These are phyloP conservation scores for Kokia cookei DNA, from an alignment of 441 rosid species.

Conservation along the genomic window DNA sequence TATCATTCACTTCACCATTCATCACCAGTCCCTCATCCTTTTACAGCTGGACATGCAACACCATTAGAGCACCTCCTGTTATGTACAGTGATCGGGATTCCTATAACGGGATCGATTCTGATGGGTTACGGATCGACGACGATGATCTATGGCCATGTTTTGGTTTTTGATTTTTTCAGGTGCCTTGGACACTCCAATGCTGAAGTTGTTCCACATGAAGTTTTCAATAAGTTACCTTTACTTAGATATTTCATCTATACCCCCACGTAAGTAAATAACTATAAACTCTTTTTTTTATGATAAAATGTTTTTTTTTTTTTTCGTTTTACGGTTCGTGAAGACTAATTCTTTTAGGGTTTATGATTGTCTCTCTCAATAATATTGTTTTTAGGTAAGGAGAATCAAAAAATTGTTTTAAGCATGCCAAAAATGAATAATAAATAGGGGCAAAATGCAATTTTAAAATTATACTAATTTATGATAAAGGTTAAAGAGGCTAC, in stretches of 20 bases:
- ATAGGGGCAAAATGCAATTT: too few relatives aligned
- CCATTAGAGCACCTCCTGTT: conserved; percentile 63
- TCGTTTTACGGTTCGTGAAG: too few relatives aligned
- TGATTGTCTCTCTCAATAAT: too few relatives aligned
- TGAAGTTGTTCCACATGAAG: conserved; percentile 57
- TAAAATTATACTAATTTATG: too few relatives aligned
- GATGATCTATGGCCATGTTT: conserved; percentile 46
- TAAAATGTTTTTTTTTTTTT: neutral
- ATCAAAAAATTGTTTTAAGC: too few relatives aligned
- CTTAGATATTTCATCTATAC: conserved; percentile 68
- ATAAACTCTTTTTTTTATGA: neutral
- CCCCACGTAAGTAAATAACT: conserved; percentile 62
- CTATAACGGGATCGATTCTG: conserved; percentile 50
- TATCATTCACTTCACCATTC: conserved; percentile 83
- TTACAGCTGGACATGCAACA: conserved; percentile 74
- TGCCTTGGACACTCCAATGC: conserved; percentile 82
- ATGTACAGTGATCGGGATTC: conserved; percentile 48
- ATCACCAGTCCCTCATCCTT: conserved; percentile 66
- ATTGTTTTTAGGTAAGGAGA: too few relatives aligned
- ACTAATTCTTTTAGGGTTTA: rapidly evolving
- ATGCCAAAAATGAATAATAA: too few relatives aligned
- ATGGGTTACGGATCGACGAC: conserved; percentile 61
- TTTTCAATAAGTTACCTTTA: conserved; percentile 52
- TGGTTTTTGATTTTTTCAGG: conserved; percentile 67
- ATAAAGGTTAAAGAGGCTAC: too few relatives aligned